These are phyloP conservation scores for Collybia mongolica DNA, from an alignment of 768 basidiomycete species.

Conservation along the genomic window DNA sequence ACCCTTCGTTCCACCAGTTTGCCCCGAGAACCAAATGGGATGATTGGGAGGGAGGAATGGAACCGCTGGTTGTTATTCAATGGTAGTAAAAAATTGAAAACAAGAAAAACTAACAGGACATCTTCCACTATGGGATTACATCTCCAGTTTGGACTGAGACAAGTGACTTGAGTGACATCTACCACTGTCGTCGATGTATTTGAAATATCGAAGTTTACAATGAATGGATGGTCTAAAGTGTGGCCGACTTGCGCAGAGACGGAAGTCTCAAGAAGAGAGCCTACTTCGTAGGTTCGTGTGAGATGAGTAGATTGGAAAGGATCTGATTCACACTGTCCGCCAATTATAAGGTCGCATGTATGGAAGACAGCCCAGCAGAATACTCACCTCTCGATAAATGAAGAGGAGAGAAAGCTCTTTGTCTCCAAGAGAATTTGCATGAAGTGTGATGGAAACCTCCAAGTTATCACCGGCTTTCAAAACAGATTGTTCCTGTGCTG, in stretches of 20 bases:
- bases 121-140: constrained; percentile 38
- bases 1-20: constrained; percentile 32
- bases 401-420: constrained; percentile 62
- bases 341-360: neutral
- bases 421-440: constrained; percentile 45
- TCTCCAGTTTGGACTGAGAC: constrained; percentile 71
- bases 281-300: constrained; percentile 56
- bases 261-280: constrained; percentile 54
- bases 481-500: constrained; percentile 18
- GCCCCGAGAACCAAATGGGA: constrained; percentile 42
- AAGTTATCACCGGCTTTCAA: constrained; percentile 49
- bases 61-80: constrained; percentile 28
- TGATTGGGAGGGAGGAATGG: constrained; percentile 47
- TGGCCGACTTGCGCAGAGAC: constrained; percentile 51
- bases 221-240: constrained; percentile 46
- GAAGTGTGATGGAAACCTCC: constrained; percentile 52
- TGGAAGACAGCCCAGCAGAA: neutral
- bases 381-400: constrained; percentile 56
- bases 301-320: constrained; percentile 61
- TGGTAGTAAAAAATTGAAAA: constrained; percentile 6
- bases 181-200: constrained; percentile 47
- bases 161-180: constrained; percentile 54
- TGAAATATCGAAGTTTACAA: constrained; percentile 53
- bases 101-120: constrained; percentile 38
- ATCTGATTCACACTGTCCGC: constrained; percentile 40